Conservation (phyloP, 768 basidiomycete genomes). For the Suillus cothurnatus region DNA sequence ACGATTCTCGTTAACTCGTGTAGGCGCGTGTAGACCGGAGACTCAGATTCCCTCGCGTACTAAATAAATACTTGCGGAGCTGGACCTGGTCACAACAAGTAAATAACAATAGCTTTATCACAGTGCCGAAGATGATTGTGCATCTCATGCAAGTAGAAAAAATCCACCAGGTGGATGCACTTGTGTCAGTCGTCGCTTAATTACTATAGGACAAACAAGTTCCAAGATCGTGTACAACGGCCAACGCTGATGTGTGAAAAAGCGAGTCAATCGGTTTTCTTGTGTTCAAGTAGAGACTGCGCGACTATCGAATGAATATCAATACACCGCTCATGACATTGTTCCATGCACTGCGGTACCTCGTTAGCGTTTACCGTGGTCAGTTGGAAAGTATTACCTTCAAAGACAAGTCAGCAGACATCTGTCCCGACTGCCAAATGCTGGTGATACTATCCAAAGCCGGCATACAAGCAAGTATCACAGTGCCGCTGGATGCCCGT, state of each 20-base stretch:
- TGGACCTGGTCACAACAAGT: background rate
- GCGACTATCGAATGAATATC: constrained; percentile 79
- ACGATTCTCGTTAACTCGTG: background rate
- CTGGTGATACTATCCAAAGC: constrained; percentile 83
- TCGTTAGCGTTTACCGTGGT: background rate
- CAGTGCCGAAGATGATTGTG: background rate
- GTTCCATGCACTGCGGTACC: constrained; percentile 59
- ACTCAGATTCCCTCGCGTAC: no score
- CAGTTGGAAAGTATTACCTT: constrained; percentile 45
- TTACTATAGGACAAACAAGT: background rate
- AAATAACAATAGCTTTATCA: background rate
- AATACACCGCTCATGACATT: constrained; percentile 68
- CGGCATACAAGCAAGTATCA: constrained; percentile 87
- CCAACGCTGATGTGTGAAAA: background rate
- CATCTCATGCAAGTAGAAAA: background rate
- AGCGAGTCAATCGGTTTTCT: constrained; percentile 7
- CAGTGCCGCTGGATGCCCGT: constrained; percentile 53
- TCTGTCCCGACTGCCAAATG: constrained; percentile 82
- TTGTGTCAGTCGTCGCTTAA: background rate
- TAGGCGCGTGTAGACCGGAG: no score
- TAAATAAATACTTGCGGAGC: no score
- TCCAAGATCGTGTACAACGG: background rate
- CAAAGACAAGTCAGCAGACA: constrained; percentile 53
- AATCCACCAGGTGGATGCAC: background rate
- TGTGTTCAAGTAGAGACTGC: constrained; percentile 60